Base-by-base conservation (phyloP, 2,329 filamentous ascomycete genomes). In the Diaporthe longicolla region DNA sequence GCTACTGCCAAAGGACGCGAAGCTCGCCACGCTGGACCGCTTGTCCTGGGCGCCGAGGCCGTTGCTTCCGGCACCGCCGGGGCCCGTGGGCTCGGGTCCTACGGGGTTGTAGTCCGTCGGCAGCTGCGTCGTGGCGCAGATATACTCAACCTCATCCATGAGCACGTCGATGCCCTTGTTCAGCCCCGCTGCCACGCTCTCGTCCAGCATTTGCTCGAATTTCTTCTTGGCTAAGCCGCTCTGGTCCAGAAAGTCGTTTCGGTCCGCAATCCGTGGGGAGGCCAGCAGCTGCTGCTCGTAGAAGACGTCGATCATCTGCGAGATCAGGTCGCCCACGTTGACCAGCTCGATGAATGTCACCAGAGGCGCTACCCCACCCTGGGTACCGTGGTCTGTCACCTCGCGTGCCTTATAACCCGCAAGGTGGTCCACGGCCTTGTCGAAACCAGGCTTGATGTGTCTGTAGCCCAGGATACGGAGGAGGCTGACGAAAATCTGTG, bases 231-330 rank as follows among this genome's bases (percentile, higher is more conserved):
- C 95, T 78, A 98, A 93, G 43, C 94, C 93, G 0, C 95, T 94
- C 26, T 95, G 93, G 80, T 97, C 95, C 63, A 99, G 87, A 80
- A 99, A 99, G 84, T 99, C 97, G 81, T 97, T 97, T 57, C 94
- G 92, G 81, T 98, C 96, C 1, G 93, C 93, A 70, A 99, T 92
- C 79, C 94, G 94, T 19, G 93, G 90, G 0, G 91, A 90, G 8
- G 95, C 91, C 37, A 99, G 89, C 45, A 68, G 57, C 84, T 99
- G 97, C 84, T 98, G 97, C 81, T 97, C 94, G 84, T 97, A 99
- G 82, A 99, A 99, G 45, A 99, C 95, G 81, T 99, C 97, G 74
- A 99, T 91, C 97, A 99, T 99, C 82, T 99, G 97, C 74, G 97
- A 95, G 78, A 99, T 99, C 73, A 99, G 88, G 82, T 99, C 97